Evolutionary conservation across 1,284 basidiomycete species (phyloP).

Genomic region (Porogramme epimiltina): DNA sequence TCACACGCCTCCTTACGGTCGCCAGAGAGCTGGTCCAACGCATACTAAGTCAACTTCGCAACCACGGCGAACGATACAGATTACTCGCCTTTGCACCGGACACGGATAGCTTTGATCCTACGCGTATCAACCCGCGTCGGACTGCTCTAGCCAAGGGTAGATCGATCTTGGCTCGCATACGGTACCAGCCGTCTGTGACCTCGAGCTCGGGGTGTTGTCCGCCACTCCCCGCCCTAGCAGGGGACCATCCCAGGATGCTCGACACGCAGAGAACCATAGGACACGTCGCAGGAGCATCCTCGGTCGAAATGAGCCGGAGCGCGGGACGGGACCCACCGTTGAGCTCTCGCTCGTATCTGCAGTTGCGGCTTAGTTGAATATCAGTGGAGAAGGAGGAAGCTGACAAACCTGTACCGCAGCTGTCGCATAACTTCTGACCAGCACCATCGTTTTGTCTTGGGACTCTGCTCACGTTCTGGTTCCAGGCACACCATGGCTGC

Average conservation of each 20-base stretch:
- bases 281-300: slow-evolving; percentile 68
- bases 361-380: slow-evolving; percentile 1
- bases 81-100: slow-evolving; percentile 75
- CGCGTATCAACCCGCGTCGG: slow-evolving; percentile 60
- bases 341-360: slow-evolving; percentile 89
- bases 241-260: slow-evolving; percentile 55
- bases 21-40: slow-evolving; percentile 58
- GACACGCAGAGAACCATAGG: slow-evolving; percentile 89
- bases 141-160: slow-evolving; percentile 73
- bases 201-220: slow-evolving; percentile 66
- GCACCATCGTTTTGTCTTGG: slow-evolving; percentile 65
- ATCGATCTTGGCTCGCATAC: slow-evolving; percentile 79
- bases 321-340: slow-evolving; percentile 80
- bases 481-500: slow-evolving; percentile 80
- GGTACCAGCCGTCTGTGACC: slow-evolving; percentile 97
- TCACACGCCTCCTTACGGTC: slow-evolving; percentile 80
- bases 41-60: neutral
- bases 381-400: no score
- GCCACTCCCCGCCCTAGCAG: slow-evolving; percentile 37
- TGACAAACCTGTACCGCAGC: slow-evolving; percentile 76
- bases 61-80: neutral
- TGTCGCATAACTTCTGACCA: slow-evolving; percentile 82
- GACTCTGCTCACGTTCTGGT: slow-evolving; percentile 57
- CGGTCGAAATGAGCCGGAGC: slow-evolving; percentile 76
- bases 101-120: slow-evolving; percentile 85